Conservation (phyloP, 129 eudicot species). For the Flaveria brownii region DNA sequence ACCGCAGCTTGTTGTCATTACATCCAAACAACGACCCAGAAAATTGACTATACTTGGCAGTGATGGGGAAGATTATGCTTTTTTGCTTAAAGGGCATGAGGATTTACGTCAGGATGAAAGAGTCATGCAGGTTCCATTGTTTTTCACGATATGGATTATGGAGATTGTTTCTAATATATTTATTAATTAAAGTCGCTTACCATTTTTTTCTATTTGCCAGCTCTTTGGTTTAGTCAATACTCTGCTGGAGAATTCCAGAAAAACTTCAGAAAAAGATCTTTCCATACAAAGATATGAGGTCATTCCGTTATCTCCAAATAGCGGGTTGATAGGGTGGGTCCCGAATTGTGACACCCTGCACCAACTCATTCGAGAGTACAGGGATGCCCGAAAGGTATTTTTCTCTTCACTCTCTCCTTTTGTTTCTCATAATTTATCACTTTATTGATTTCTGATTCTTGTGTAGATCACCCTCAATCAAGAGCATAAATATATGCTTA, state of each 20-base stretch:
- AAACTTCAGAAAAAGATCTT: conserved; percentile 88
- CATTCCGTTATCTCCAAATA: conserved; percentile 92
- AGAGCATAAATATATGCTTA: conserved; percentile 86
- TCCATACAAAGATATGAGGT: conserved; percentile 85
- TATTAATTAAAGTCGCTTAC: background rate
- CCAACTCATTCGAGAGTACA: conserved; percentile 91
- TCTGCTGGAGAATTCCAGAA: conserved; percentile 86
- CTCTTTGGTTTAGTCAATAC: conserved; percentile 97
- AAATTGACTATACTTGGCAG: conserved; percentile 94
- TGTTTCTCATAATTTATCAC: background rate
- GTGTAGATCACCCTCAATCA: conserved; percentile 80
- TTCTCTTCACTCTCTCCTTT: background rate
- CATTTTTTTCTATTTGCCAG: conserved; percentile 39
- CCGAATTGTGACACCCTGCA: conserved; percentile 98
- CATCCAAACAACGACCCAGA: conserved; percentile 95
- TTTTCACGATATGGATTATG: background rate
- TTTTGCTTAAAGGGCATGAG: conserved; percentile 97
- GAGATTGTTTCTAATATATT: background rate
- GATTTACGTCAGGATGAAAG: conserved; percentile 99
- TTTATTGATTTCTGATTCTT: conserved; percentile 23
- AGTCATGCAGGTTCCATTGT: conserved; percentile 82
- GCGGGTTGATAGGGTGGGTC: conserved; percentile 96
- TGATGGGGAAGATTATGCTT: conserved; percentile 94
- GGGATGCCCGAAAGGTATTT: conserved; percentile 90
- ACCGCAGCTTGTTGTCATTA: conserved; percentile 86